Percentiles rank a stretch among this genome's conserved stretches.
phyloP scores from a whole-genome alignment of 495 filamentous ascomycete species.

The Gamarada debralockiae region DNA sequence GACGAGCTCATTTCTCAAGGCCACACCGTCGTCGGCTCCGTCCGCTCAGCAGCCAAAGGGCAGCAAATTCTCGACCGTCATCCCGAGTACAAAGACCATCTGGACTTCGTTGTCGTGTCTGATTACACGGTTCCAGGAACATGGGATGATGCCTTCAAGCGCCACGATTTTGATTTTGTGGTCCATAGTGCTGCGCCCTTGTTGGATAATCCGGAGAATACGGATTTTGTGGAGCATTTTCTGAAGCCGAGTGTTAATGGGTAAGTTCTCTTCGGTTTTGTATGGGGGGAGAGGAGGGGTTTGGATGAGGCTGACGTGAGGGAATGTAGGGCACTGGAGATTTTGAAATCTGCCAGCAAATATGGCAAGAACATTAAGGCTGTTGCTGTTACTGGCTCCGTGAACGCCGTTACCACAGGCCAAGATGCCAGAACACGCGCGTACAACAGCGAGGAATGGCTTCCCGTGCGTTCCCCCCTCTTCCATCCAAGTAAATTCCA shows the following conservation, averaged over 20 bases:
- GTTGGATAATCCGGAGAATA: slow-evolving; percentile 13
- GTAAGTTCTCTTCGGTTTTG: slow-evolving; percentile 22
- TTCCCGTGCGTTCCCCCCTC: slow-evolving; percentile 8
- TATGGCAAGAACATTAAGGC: slow-evolving; percentile 29
- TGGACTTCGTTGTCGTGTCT: slow-evolving; percentile 22
- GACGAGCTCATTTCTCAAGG: slow-evolving; percentile 30
- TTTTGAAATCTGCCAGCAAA: slow-evolving; percentile 27
- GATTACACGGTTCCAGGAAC: slow-evolving; percentile 18
- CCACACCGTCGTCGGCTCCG: slow-evolving; percentile 15
- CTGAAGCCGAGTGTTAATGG: slow-evolving; percentile 18
- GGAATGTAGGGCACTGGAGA: background rate
- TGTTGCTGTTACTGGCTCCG: slow-evolving; percentile 32
- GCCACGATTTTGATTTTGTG: slow-evolving; percentile 25
- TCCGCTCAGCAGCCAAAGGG: slow-evolving; percentile 28
- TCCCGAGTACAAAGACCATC: slow-evolving; percentile 25
- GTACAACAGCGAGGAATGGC: slow-evolving; percentile 30
- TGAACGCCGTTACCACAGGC: slow-evolving; percentile 31
- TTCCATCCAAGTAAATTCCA: background rate
- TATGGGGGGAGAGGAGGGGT: background rate
- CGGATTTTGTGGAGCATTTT: slow-evolving; percentile 16
- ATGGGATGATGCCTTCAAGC: slow-evolving; percentile 23
- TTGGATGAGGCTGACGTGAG: background rate
- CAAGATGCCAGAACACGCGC: slow-evolving; percentile 19
- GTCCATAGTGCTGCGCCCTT: slow-evolving; percentile 29
- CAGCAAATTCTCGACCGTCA: slow-evolving; percentile 29